Evolutionary conservation across 345 rosid species (phyloP).

Genomic region (Ailanthus altissimus): DNA sequence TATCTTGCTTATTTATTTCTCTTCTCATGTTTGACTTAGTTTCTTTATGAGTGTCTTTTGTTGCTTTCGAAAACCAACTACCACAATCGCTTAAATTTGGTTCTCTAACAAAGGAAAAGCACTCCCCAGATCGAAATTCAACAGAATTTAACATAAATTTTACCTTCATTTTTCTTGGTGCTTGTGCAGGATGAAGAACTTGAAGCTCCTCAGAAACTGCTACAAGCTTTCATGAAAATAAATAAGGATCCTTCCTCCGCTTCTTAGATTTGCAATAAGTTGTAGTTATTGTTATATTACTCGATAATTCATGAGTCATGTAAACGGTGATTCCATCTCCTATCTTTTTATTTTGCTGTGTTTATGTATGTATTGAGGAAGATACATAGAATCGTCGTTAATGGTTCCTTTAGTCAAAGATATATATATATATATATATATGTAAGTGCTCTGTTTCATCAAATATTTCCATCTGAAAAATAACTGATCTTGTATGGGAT

Average conservation of each 20-base stretch:
- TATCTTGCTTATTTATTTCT: too few relatives aligned
- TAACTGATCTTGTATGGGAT: too few relatives aligned
- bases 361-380: slow-evolving; percentile 21
- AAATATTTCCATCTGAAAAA: too few relatives aligned
- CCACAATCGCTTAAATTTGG: background rate
- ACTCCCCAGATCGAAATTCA: background rate
- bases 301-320: slow-evolving; percentile 18
- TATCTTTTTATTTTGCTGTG: background rate
- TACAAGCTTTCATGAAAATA: slow-evolving; percentile 19
- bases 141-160: background rate
- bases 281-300: background rate
- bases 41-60: slow-evolving; percentile 21
- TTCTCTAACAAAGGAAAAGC: slow-evolving; percentile 19
- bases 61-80: slow-evolving; percentile 16
- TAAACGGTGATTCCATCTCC: slow-evolving; percentile 8
- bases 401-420: background rate
- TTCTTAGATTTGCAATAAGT: slow-evolving; percentile 1
- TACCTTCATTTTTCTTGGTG: background rate
- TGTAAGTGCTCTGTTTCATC: too few relatives aligned
- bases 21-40: too few relatives aligned
- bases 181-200: slow-evolving; percentile 55
- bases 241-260: slow-evolving; percentile 27
- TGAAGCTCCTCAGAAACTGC: slow-evolving; percentile 40
- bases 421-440: background rate
- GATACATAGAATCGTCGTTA: slow-evolving; percentile 10